These are phyloP conservation scores for Sarocladium strictum DNA, from an alignment of 2,329 filamentous ascomycete genomes.

Conservation along the genomic window DNA sequence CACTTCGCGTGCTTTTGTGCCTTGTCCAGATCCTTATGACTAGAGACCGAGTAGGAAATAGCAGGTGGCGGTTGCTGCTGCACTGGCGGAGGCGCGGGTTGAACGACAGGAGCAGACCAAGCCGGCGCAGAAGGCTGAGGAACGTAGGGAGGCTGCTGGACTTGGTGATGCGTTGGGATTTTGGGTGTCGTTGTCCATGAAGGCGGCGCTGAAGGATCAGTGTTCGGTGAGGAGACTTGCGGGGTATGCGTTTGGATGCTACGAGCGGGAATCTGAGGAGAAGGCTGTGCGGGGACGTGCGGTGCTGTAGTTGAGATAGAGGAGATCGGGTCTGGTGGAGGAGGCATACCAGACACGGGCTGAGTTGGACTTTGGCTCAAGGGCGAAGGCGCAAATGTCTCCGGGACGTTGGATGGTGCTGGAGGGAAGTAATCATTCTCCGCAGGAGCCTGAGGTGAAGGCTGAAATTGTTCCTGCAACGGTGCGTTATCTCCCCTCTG, in stretches of 20 bases:
- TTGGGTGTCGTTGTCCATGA: conserved; percentile 19
- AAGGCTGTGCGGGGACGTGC: conserved; percentile 15
- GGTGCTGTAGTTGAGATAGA: neutral
- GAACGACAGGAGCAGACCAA: conserved; percentile 10
- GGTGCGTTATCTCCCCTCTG: conserved; percentile 20
- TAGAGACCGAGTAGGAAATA: conserved; percentile 14
- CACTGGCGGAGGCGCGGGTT: conserved; percentile 8
- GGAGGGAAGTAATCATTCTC: conserved; percentile 29
- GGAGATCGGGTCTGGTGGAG: conserved; percentile 17
- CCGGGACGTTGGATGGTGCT: conserved; percentile 13
- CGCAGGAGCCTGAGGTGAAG: conserved; percentile 19
- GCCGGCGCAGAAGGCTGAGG: conserved; percentile 13
- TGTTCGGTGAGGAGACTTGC: conserved; percentile 14
- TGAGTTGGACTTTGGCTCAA: conserved; percentile 23
- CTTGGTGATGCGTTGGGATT: conserved; percentile 13
- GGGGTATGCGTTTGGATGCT: conserved; percentile 17
- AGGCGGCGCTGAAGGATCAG: conserved; percentile 16
- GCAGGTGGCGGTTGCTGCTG: conserved; percentile 4
- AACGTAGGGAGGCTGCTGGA: conserved; percentile 9
- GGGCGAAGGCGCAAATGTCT: conserved; percentile 29
- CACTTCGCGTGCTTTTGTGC: conserved; percentile 96
- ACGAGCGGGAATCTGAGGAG: conserved; percentile 21
- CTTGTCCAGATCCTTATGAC: conserved; percentile 57
- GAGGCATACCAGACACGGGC: conserved; percentile 7
- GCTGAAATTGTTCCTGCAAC: conserved; percentile 9